These are phyloP conservation scores for Cladosporium sp. DNA, from an alignment of 2,329 filamentous ascomycete genomes.

Conservation along the genomic window DNA sequence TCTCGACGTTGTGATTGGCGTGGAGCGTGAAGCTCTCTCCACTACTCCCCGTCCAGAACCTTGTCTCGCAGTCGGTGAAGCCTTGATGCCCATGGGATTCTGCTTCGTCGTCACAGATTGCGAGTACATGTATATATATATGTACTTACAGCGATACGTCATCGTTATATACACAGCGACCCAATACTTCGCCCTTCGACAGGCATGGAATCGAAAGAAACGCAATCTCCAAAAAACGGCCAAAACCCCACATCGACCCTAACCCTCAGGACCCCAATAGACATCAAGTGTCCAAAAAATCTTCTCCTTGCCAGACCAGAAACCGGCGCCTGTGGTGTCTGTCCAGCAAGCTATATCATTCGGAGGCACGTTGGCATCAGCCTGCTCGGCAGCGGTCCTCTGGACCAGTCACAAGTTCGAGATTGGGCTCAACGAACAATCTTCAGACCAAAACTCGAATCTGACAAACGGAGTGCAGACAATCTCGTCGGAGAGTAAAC, in stretches of 20 bases:
- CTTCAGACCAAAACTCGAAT: too few species aligned
- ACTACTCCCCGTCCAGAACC: neutral
- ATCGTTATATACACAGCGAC: too few species aligned
- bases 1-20: neutral
- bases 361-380: too few species aligned
- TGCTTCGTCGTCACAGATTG: neutral
- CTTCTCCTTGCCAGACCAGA: neutral
- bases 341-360: too few species aligned
- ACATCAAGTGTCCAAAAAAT: neutral
- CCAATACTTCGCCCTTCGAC: neutral
- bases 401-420: too few species aligned
- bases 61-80: neutral
- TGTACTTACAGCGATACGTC: neutral
- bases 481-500: too few species aligned
- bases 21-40: neutral
- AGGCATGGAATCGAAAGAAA: neutral
- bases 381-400: too few species aligned
- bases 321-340: neutral
- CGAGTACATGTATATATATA: neutral
- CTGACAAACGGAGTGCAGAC: too few species aligned
- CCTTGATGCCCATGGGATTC: neutral
- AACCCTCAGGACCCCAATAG: neutral
- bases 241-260: neutral
- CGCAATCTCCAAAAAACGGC: neutral
- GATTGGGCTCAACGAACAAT: too few species aligned